A percentile compares a stretch with the other conserved stretches of the same genome.
Conservation (phyloP, 2,329 filamentous ascomycete genomes). For the Ascochyta fabae region DNA sequence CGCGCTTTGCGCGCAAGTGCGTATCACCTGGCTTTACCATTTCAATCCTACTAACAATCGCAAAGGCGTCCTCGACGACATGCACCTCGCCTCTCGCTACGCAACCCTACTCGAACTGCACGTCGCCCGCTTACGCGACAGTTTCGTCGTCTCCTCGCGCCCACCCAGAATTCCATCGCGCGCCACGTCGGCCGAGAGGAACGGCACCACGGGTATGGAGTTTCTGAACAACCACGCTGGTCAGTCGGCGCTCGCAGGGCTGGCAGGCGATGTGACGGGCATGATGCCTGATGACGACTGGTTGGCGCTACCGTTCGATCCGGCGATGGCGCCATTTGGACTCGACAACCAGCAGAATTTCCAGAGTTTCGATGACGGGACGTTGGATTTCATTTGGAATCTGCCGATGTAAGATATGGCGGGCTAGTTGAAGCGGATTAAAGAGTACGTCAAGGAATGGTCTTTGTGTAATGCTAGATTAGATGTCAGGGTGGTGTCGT, state of each 20-base stretch:
- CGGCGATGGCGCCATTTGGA: slow-evolving; percentile 49
- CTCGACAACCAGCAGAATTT: slow-evolving; percentile 44
- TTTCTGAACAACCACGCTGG: slow-evolving; percentile 47
- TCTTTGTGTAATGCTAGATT: too few relatives aligned
- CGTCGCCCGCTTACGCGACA: slow-evolving; percentile 46
- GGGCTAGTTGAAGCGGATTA: background rate
- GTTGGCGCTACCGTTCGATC: slow-evolving; percentile 49
- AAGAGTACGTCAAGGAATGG: too few relatives aligned
- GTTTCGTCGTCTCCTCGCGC: slow-evolving; percentile 46
- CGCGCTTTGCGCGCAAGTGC: slow-evolving; percentile 54
- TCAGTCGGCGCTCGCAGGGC: slow-evolving; percentile 42
- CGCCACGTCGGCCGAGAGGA: slow-evolving; percentile 39
- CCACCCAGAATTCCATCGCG: slow-evolving; percentile 45
- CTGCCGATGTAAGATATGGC: slow-evolving; percentile 37
- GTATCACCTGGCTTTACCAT: background rate
- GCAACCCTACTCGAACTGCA: slow-evolving; percentile 56
- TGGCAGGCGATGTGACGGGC: slow-evolving; percentile 44
- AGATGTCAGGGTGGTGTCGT: too few relatives aligned
- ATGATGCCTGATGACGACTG: slow-evolving; percentile 49
- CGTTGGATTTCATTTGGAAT: slow-evolving; percentile 51
- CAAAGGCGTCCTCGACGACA: slow-evolving; percentile 56
- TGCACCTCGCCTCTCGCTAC: slow-evolving; percentile 60
- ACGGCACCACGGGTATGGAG: slow-evolving; percentile 42
- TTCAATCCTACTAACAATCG: slow-evolving; percentile 5
- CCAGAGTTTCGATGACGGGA: slow-evolving; percentile 48